Base-by-base conservation (phyloP, 768 basidiomycete species). In the Suillus cothurnatus region DNA sequence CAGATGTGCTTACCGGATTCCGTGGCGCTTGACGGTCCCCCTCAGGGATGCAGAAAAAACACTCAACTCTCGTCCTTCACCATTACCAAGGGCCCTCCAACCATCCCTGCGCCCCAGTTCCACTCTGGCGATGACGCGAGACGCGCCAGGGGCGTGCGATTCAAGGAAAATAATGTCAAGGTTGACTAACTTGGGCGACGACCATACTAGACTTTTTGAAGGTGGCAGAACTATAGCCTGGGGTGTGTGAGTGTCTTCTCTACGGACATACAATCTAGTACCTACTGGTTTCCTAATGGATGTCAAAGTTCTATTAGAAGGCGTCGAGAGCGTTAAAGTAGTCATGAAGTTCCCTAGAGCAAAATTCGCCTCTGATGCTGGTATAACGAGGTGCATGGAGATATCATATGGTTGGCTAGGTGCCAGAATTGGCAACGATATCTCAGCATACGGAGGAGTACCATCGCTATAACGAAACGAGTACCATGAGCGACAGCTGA, bases 281-380 rank as follows among this genome's bases (percentile, higher is more conserved):
- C 89, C 71, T 71, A 94, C 93, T 14, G 93, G 86, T 67, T 85
- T 82, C 66, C 91, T 88, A 63, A 86, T 79, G 19, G 81, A 77
- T 5, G 79, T 76, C 31, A 95, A 77, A 7, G 91, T 90, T 70
- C 82, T 85, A 74, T 93, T 93, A 21, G 82, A 81, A 34, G 80
- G 69, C 0, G 88, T 87, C 3, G 78, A 80, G 32, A 95, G 76
- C 1, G 83, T 86, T 41, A 94, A 73, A 52, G 81, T 84, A 6
- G 86, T 80, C 93, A 95, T 95, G 76, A 94, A 95, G 74, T 95
- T 95, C 49, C 93, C 93, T 3, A 95, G 85, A 5, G 81, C 87
- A 70, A 85, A 79, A 77, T 93, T 94, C 26, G 87, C 75, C 65
- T 88, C 86, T 21, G 84, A 84, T 4, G 85, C 80, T 14, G 93